Base-by-base conservation (phyloP, 805 yeast genomes). In the Metschnikowia proteae region DNA sequence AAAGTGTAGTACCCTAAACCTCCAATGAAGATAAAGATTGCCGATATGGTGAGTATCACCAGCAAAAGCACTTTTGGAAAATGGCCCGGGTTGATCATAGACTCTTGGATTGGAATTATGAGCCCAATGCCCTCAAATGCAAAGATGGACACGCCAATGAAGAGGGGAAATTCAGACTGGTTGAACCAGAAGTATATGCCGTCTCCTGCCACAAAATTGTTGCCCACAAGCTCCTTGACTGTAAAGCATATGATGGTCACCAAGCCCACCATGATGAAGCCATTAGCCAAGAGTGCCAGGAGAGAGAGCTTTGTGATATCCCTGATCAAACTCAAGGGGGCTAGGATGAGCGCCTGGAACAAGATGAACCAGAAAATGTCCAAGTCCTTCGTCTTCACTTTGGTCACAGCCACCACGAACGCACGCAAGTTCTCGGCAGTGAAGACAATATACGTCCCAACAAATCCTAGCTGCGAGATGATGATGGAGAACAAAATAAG, bases 91-190 rank as follows among this genome's bases (percentile, higher is more conserved):
- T 84, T 68, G 43, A 74, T 77, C 94, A 87, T 87, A 1, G 94
- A 84, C 56, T 86, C 88, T 59, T 86, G 89, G 46, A 87, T 84
- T 0, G 95, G 95, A 25, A 87, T 83, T 43, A 87, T 84, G 41
- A 87, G 70, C 0, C 95, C 94, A 49, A 87, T 86, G 1, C 95
- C 95, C 67, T 87, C 95, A 61, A 86, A 87, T n/a, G 94, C 89
- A 70, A 87, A 87, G 29, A 87, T 86, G 2, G 92, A 91, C 5
- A 87, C 88, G 6, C 95, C 95, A 44, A 86, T 82, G 60, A 86
- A 86, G 42, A 87, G 66, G 0, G 92, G 80, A 75, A 88, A 86
- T 44, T 75, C 75, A 4, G 75, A 70, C 29, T 69, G 52, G 62
- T 86, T 86, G 66, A 86, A 77, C 31, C 66, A 62, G 43, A 66